These are phyloP conservation scores for Ogataea philodendri DNA, from an alignment of 805 yeast species.

Conservation along the genomic window DNA sequence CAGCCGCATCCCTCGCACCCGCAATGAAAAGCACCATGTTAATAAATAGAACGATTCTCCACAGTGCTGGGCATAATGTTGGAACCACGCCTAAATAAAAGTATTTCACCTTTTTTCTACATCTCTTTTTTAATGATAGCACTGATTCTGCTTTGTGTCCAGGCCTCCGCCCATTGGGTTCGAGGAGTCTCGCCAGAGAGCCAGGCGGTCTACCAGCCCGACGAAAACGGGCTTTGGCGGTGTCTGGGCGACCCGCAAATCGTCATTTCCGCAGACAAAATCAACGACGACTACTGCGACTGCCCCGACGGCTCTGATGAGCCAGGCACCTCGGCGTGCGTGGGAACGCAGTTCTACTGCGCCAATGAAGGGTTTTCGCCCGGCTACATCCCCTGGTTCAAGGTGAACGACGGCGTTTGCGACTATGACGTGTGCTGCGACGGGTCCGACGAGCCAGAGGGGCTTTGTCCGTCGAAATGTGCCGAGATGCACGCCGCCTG, in stretches of 20 bases:
- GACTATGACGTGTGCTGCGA: conserved; percentile 90
- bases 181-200: conserved; percentile 41
- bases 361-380: conserved; percentile 69
- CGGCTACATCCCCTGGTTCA: conserved; percentile 57
- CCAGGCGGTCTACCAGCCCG: conserved; percentile 49
- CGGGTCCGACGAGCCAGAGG: conserved; percentile 76
- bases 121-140: background rate
- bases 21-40: background rate
- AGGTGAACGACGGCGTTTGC: conserved; percentile 88
- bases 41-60: background rate
- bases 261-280: conserved; percentile 52
- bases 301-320: conserved; percentile 98
- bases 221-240: conserved; percentile 54
- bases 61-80: background rate
- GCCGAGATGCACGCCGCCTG: conserved; percentile 45
- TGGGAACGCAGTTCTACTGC: conserved; percentile 60
- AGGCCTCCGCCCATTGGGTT: conserved; percentile 6
- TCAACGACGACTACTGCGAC: conserved; percentile 90
- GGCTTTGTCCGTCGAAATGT: conserved; percentile 59
- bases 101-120: background rate
- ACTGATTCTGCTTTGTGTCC: conserved; percentile 2
- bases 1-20: conserved; percentile 3
- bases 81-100: background rate
- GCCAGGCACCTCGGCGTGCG: conserved; percentile 91
- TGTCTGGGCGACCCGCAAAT: conserved; percentile 73